Evolutionary conservation across 2,329 filamentous ascomycete species (phyloP).

Genomic region (Ophidiomyces ophidiicola): DNA sequence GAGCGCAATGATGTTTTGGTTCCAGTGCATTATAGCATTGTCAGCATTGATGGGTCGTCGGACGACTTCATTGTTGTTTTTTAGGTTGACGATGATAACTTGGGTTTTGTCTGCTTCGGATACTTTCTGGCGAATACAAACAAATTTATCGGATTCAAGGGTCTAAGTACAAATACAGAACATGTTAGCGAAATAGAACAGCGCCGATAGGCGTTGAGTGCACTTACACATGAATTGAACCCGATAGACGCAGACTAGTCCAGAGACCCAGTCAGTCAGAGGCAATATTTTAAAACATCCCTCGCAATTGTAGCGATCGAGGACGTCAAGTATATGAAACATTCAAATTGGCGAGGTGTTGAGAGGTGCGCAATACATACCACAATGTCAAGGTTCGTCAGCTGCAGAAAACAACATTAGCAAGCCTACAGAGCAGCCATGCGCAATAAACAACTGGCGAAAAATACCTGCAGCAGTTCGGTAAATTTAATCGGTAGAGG

Average conservation of each 20-base stretch:
- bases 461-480: constrained; percentile 64
- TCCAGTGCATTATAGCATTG: constrained; percentile 99
- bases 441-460: neutral
- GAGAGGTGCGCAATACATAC: constrained; percentile 32
- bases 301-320: neutral
- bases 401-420: constrained; percentile 25
- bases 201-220: constrained; percentile 15
- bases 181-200: constrained; percentile 8
- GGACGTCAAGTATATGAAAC: neutral
- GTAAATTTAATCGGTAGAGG: constrained; percentile 84
- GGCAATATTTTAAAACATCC: neutral
- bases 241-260: constrained; percentile 58
- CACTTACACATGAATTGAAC: constrained; percentile 73
- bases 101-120: constrained; percentile 72
- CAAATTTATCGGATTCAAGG: constrained; percentile 91
- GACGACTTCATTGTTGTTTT: constrained; percentile 92
- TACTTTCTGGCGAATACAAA: constrained; percentile 93
- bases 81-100: constrained; percentile 95
- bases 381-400: constrained; percentile 43
- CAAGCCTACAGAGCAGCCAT: constrained; percentile 8
- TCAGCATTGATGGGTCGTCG: constrained; percentile 95
- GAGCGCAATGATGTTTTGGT: constrained; percentile 86
- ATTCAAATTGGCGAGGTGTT: neutral
- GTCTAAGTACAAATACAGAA: constrained; percentile 48
- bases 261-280: neutral